Conservation (phyloP, 495 filamentous ascomycete genomes). For the Halenospora varia region DNA sequence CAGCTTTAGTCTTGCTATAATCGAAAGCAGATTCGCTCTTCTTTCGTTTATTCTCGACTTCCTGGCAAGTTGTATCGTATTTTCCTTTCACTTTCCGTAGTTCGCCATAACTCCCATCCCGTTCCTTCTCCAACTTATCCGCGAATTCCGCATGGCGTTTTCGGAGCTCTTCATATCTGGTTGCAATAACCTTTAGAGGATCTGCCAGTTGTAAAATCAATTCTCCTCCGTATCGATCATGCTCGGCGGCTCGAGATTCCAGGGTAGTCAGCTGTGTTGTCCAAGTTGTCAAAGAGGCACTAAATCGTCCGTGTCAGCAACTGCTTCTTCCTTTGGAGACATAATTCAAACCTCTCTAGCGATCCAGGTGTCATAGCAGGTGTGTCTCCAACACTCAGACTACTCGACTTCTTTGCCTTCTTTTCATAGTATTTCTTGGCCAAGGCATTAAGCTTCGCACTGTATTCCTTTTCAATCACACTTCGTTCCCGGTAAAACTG, state of each 20-base stretch:
- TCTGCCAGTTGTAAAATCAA: constrained; percentile 77
- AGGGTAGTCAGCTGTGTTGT: constrained; percentile 86
- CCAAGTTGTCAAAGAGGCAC: constrained; percentile 95
- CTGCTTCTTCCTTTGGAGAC: constrained; percentile 3
- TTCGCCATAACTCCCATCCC: constrained; percentile 77
- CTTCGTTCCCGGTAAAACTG: constrained; percentile 95
- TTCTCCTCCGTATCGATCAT: constrained; percentile 76
- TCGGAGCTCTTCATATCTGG: constrained; percentile 84
- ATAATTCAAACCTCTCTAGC: constrained; percentile 65
- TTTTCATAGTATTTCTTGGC: constrained; percentile 97
- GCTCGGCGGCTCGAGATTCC: constrained; percentile 82
- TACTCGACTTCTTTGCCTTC: constrained; percentile 85
- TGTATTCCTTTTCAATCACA: constrained; percentile 94
- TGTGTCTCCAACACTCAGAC: constrained; percentile 88
- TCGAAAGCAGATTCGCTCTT: constrained; percentile 90
- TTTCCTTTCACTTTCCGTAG: constrained; percentile 86
- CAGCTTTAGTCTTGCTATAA: constrained; percentile 78
- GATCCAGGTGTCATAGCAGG: constrained; percentile 92
- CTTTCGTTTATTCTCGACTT: constrained; percentile 90
- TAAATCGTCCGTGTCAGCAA: constrained; percentile 21
- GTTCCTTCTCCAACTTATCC: constrained; percentile 80
- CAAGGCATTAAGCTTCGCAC: constrained; percentile 75
- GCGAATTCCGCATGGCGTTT: constrained; percentile 90
- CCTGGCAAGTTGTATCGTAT: constrained; percentile 91
- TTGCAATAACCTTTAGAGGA: constrained; percentile 66